Evolutionary conservation across 1,284 basidiomycete genomes (phyloP).

Genomic region (Stereum hirsutum): DNA sequence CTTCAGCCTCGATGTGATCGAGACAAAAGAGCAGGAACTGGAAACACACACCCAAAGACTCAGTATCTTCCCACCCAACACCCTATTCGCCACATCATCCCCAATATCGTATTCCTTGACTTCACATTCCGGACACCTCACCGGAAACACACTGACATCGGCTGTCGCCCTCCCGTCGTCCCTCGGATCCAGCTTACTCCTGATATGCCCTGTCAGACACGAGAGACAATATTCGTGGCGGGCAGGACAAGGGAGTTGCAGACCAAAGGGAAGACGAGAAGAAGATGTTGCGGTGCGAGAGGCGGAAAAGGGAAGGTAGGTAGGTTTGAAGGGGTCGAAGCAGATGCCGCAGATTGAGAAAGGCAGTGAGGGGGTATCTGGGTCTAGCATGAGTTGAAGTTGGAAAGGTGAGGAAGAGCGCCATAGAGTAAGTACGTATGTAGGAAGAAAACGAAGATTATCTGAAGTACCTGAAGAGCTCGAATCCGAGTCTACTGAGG

Average conservation of each 20-base stretch:
- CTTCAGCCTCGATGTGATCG: too few relatives aligned
- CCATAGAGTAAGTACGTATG: too few relatives aligned
- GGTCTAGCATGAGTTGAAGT: too few relatives aligned
- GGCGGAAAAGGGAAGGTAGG: slow-evolving; percentile 25
- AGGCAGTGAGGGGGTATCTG: too few relatives aligned
- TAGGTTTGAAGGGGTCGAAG: slow-evolving; percentile 26
- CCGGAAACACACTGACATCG: slow-evolving; percentile 25
- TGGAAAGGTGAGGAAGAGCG: too few relatives aligned
- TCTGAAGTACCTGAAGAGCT: too few relatives aligned
- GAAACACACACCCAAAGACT: slow-evolving; percentile 27
- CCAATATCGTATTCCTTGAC: slow-evolving; percentile 23
- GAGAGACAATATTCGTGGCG: slow-evolving; percentile 28
- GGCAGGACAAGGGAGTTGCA: slow-evolving; percentile 25
- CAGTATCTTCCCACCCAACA: slow-evolving; percentile 25
- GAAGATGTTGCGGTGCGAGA: slow-evolving; percentile 27
- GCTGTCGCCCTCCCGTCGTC: slow-evolving; percentile 20
- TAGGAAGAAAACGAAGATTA: too few relatives aligned
- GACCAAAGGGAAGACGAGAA: slow-evolving; percentile 24
- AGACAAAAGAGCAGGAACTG: too few relatives aligned
- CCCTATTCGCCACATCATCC: slow-evolving; percentile 23
- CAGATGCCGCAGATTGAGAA: slow-evolving; percentile 32
- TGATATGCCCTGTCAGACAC: slow-evolving; percentile 26
- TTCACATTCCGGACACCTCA: slow-evolving; percentile 29
- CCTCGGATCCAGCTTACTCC: slow-evolving; percentile 26
- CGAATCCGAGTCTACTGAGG: too few relatives aligned